Evolutionary conservation across 2,329 filamentous ascomycete species (phyloP).

Genomic region (Paraconiothyrium brasiliense): DNA sequence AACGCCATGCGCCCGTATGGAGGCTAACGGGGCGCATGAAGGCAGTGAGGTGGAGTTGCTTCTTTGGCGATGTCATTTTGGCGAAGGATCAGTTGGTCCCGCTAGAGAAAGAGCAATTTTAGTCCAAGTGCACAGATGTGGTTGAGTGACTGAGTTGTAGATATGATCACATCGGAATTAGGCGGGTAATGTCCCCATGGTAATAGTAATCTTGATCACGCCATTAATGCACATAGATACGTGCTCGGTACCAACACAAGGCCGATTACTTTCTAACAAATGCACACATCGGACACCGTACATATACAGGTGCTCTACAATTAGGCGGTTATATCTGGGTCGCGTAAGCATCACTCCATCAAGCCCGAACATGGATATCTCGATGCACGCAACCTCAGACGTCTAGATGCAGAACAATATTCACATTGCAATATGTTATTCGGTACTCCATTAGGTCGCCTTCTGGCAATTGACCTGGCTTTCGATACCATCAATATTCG

Average conservation of each 20-base stretch:
- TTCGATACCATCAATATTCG: slow-evolving; percentile 48
- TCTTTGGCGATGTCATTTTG: slow-evolving; percentile 17
- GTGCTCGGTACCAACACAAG: not conserved
- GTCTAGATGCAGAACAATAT: not conserved
- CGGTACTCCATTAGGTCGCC: not conserved
- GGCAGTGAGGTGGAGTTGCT: slow-evolving; percentile 59
- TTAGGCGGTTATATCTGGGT: too few species aligned
- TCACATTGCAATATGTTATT: not conserved
- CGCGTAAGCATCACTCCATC: too few species aligned
- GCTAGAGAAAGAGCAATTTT: not conserved
- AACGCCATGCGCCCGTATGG: slow-evolving; percentile 67
- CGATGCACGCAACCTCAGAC: too few species aligned
- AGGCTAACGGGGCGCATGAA: slow-evolving; percentile 68
- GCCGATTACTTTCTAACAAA: not conserved
- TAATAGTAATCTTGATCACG: slow-evolving; percentile 6
- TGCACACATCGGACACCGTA: not conserved
- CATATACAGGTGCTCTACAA: too few species aligned
- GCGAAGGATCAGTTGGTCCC: not conserved
- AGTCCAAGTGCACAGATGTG: not conserved
- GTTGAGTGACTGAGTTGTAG: not conserved
- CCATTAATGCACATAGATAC: slow-evolving; percentile 8
- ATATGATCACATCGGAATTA: not conserved
- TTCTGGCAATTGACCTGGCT: slow-evolving; percentile 43
- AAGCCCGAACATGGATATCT: too few species aligned
- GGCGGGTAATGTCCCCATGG: not conserved